Evolutionary conservation across 116 monocot species (phyloP), one percentile per base, ranked within the genome.

Genomic region (Posidonia oceanica): DNA sequence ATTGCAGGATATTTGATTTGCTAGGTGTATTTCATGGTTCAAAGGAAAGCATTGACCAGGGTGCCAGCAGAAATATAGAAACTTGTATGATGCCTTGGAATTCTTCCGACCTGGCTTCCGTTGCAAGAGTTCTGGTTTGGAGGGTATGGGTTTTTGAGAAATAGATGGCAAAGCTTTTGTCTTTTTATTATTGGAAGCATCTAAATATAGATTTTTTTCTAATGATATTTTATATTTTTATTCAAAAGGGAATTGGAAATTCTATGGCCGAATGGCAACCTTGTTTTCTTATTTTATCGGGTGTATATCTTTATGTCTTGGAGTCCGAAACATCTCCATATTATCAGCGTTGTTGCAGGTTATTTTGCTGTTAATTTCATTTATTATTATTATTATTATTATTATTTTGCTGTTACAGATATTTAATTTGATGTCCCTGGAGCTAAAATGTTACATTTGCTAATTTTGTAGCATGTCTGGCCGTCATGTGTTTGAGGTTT

Each of bases 101-200:
- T 69, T 85, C 86, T 72, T 76, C 81, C 66, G 96, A 96, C 80
- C 79, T 91, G 44, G 75, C 85, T 53, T 73, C 76, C 59, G 76
- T 85, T 86, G 91, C 91, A 64, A 86, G 88, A 82, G 80, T 87
- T 60, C 83, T 96, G 39, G 87, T 85, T 67, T 96, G 96, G 96
- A 83, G 76, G 91, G 96, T 96, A 89, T 70, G 80, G 7, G 8
- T 57, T 63, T 62, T 73, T 7, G 6, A 59, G 18, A 60, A 64
- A 38, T 16, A 36, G 40, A 71, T 63, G 36, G 36, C 3, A 42
- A 61, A 7, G 5, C 20, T 70, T 37, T 61, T 11, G 3, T 13
- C 6, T 41, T 71, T 22, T 60, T 59, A 7, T 64, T 39, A 64
- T 2, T 2, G 15, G 15, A 15, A 39, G 39, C 7, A n/a, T n/a